Conservation (phyloP, 2,329 filamentous ascomycete species). For the Microdochium trichocladiopsis region DNA sequence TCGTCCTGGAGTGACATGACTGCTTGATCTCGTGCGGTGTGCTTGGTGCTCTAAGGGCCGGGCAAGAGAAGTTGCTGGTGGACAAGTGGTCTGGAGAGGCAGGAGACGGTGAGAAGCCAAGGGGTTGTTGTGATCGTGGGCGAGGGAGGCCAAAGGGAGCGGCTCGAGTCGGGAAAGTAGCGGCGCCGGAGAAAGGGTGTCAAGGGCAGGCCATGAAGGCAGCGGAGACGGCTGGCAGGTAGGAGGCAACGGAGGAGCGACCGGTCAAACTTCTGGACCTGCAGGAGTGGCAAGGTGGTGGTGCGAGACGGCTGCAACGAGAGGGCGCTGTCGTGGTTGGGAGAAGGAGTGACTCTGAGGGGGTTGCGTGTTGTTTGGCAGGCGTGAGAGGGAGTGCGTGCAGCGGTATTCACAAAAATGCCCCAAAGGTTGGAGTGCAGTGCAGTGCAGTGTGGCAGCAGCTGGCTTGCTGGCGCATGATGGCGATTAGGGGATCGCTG, state of each 20-base stretch:
- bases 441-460: too few relatives aligned
- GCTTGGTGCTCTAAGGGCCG: neutral
- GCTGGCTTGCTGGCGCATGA: too few relatives aligned
- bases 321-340: too few relatives aligned
- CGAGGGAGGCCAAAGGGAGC: neutral
- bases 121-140: neutral
- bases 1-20: slow-evolving; percentile 22
- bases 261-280: neutral
- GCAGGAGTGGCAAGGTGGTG: neutral
- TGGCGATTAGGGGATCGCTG: neutral
- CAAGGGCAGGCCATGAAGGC: neutral
- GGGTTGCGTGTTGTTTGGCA: too few relatives aligned
- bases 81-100: too few relatives aligned
- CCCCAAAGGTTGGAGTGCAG: too few relatives aligned
- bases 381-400: too few relatives aligned
- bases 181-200: neutral
- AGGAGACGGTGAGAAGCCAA: neutral
- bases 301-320: neutral
- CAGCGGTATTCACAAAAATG: too few relatives aligned
- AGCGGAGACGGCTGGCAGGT: neutral
- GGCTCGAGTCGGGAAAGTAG: neutral
- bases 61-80: too few relatives aligned
- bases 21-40: neutral
- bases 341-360: too few relatives aligned
- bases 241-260: neutral